A percentile compares a stretch with the other conserved stretches of the same genome.
Evolutionary conservation across 1,284 basidiomycete species (phyloP).

Genomic region (Entoloma clypeatum): DNA sequence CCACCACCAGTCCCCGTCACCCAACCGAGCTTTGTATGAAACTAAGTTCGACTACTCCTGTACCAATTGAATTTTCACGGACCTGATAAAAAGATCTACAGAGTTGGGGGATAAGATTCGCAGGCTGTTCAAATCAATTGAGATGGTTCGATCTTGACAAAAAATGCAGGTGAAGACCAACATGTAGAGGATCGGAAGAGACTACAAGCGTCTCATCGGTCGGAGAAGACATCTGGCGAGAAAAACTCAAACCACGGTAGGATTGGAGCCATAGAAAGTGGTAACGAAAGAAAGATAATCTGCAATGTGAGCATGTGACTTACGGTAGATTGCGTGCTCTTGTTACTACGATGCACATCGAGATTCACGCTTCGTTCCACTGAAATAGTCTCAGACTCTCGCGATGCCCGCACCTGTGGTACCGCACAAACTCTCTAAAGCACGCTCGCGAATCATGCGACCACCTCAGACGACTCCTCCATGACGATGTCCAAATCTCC

Average conservation of each 20-base stretch:
- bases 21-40: constrained; percentile 45
- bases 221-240: constrained; percentile 14
- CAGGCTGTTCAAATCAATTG: constrained; percentile 48
- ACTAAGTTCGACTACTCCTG: neutral
- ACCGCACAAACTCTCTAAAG: no score
- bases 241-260: neutral
- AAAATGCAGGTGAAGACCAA: constrained; percentile 25
- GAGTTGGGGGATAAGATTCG: constrained; percentile 77
- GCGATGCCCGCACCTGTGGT: no score
- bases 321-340: constrained; percentile 16
- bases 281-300: no score
- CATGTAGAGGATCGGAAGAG: constrained; percentile 48
- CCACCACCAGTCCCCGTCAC: constrained; percentile 61
- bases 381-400: no score
- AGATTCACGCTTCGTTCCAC: no score
- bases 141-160: neutral
- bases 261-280: no score
- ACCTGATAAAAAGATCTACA: constrained; percentile 61
- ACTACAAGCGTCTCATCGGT: constrained; percentile 32
- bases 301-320: no score
- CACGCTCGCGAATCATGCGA: no score
- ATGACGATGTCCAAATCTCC: no score
- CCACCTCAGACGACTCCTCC: no score
- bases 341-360: no score
- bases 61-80: constrained; percentile 9